A percentile compares a stretch with the other conserved stretches of the same genome.
These are phyloP conservation scores for Thelonectria discophora DNA, from an alignment of 2,329 filamentous ascomycete genomes.

Conservation along the genomic window DNA sequence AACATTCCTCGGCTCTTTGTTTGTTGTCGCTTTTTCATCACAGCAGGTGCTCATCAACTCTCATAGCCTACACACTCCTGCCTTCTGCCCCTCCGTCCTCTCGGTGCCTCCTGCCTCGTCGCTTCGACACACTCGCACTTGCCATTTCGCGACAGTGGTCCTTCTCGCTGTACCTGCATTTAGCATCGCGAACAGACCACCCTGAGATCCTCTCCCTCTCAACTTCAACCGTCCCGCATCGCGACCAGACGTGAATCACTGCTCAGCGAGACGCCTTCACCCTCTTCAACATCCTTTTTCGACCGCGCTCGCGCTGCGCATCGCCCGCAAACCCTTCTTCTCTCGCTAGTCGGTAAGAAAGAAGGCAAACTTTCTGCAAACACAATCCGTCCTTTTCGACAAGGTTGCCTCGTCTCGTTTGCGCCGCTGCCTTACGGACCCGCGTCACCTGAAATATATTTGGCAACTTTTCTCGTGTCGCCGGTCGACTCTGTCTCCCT, in stretches of 20 bases:
- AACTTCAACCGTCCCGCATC: slow-evolving; percentile 36
- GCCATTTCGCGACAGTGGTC: slow-evolving; percentile 26
- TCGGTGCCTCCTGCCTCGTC: slow-evolving; percentile 3
- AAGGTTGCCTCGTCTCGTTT: slow-evolving; percentile 5
- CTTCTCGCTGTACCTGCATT: slow-evolving; percentile 43
- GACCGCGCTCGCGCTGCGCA: background rate
- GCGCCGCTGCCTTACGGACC: slow-evolving; percentile 12
- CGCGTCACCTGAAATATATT: slow-evolving; percentile 18
- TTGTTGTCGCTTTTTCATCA: slow-evolving; percentile 9
- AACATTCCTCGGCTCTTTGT: slow-evolving; percentile 30
- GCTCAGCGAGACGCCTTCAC: slow-evolving; percentile 20
- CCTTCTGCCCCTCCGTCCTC: background rate
- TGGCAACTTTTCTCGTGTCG: slow-evolving; percentile 36
- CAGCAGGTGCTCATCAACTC: background rate
- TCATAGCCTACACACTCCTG: slow-evolving; percentile 11
- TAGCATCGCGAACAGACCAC: slow-evolving; percentile 45
- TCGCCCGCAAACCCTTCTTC: slow-evolving; percentile 23
- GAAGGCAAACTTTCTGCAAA: slow-evolving; percentile 22
- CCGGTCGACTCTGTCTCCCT: slow-evolving; percentile 37
- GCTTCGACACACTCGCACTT: background rate
- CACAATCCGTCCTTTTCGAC: background rate
- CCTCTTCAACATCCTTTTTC: slow-evolving; percentile 11
- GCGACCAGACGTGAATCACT: slow-evolving; percentile 28
- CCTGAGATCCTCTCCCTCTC: slow-evolving; percentile 38
- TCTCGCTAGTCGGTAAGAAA: slow-evolving; percentile 28